Base-by-base conservation (phyloP, 768 basidiomycete species). In the Pleurotus tuoliensis region DNA sequence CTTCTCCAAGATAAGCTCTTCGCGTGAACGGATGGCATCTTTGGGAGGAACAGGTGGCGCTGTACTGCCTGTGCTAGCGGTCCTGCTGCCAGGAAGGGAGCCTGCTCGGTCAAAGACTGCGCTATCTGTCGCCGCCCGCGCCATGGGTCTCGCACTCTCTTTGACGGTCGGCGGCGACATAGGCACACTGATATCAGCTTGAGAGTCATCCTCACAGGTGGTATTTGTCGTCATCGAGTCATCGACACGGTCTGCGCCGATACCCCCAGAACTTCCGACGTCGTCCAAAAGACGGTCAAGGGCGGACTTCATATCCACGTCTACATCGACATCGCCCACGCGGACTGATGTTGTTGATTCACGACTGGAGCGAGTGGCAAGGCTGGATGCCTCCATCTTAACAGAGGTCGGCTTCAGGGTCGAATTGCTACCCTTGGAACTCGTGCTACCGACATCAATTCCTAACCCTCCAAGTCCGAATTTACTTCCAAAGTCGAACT, bases 261-360 rank as follows among this genome's bases (percentile, higher is more conserved):
- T 73, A 34, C 77, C 76, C 4, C 51, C 51, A 9, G 51, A 52
- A 25, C 38, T 52, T 44, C 78, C 81, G 16, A 87, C 86, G 55
- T 87, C 83, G 59, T 87, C 84, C 82, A 90, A 86, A 27, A 90
- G 73, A 44, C 85, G 73, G 64, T 90, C 87, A 27, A 90, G 74
- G 5, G 87, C 88, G 58, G 84, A 86, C 58, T 82, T 82, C 81
- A 88, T 87, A 47, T 88, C 87, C 74, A 82, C 80, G 59, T 82
- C 79, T 24, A 86, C 82, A 61, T 83, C 79, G 24, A 83, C 75
- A 45, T 79, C 75, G 5, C 77, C 76, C 65, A 79, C 66, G 12
- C 76, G 79, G 63, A 71, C 76, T 62, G 51, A 52, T n/a, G 51
- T 52, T 9, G 48, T 50, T 20, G 51, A 52, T 61, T 72, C 64